A percentile compares a stretch with the other conserved stretches of the same genome.
Conservation (phyloP, 345 rosid species). For the Heritiera fomes region DNA sequence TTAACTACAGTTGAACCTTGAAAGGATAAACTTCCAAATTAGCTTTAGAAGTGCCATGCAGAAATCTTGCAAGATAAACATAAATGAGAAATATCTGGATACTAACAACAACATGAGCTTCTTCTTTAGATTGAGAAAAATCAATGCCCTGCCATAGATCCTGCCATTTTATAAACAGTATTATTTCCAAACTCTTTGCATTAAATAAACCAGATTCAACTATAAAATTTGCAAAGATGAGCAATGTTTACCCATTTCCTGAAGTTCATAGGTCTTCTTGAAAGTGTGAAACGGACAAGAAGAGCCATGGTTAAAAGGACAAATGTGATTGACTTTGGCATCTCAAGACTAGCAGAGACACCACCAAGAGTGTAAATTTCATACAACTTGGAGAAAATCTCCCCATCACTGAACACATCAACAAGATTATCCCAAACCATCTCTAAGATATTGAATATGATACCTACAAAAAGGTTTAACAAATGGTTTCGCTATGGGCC, state of each 20-base stretch:
- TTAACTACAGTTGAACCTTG: constrained; percentile 95
- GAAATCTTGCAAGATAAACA: constrained; percentile 10
- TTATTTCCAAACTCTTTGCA: constrained; percentile 13
- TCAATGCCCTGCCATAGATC: constrained; percentile 96
- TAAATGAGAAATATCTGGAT: constrained; percentile 12
- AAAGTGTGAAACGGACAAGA: constrained; percentile 82
- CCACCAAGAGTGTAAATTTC: constrained; percentile 77
- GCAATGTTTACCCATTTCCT: constrained; percentile 76
- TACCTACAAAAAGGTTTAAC: constrained; percentile 57
- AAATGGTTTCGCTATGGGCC: constrained; percentile 84
- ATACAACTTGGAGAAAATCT: constrained; percentile 50
- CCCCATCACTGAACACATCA: constrained; percentile 68
- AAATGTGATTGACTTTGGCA: constrained; percentile 66
- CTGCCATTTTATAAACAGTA: constrained; percentile 40
- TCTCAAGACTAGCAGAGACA: constrained; percentile 72
- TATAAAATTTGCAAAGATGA: constrained; percentile 23
- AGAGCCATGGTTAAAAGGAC: constrained; percentile 85
- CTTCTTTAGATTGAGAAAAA: constrained; percentile 91
- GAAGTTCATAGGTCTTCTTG: constrained; percentile 91
- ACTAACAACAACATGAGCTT: constrained; percentile 95
- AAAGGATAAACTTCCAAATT: constrained; percentile 21
- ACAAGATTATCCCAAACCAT: constrained; percentile 58
- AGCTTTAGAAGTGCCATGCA: constrained; percentile 24
- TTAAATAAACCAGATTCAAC: background rate
- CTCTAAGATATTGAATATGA: constrained; percentile 56